phyloP scores from a whole-genome alignment of 2,329 filamentous ascomycete species.

The Aspergillus sp. region DNA sequence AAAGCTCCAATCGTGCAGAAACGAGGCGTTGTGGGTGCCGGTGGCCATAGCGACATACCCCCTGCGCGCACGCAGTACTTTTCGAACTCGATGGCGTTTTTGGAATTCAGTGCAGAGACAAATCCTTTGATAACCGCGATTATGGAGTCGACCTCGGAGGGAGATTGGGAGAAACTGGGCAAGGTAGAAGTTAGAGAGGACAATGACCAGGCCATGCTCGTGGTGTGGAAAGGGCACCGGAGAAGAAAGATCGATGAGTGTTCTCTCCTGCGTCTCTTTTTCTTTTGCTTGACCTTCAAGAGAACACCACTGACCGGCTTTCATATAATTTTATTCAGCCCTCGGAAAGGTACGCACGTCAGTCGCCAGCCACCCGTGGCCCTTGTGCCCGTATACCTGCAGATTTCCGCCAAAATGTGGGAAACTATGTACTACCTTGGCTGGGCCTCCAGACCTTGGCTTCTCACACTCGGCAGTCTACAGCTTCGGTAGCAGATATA shows the following conservation, averaged over 20 bases:
- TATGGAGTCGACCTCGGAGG: constrained; percentile 24
- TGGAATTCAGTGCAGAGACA: constrained; percentile 35
- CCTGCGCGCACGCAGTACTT: constrained; percentile 40
- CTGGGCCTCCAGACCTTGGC: background rate
- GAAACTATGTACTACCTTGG: constrained; percentile 3
- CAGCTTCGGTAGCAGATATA: background rate
- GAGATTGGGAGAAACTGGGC: background rate
- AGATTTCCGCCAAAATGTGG: constrained; percentile 3
- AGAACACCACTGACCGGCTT: background rate
- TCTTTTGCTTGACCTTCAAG: background rate
- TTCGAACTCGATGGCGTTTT: constrained; percentile 38
- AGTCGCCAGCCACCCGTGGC: background rate
- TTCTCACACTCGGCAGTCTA: background rate
- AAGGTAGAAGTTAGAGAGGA: background rate
- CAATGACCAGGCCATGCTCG: constrained; percentile 4
- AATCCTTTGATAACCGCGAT: constrained; percentile 36
- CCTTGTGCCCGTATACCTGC: constrained; percentile 14
- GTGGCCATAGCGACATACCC: constrained; percentile 41
- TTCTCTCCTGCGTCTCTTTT: background rate
- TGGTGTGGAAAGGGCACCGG: background rate
- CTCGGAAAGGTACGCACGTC: constrained; percentile 1
- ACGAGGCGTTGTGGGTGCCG: constrained; percentile 33
- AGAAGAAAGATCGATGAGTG: background rate
- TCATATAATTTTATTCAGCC: constrained; percentile 4
- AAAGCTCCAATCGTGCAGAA: constrained; percentile 43